A percentile compares a stretch with the other conserved stretches of the same genome.
phyloP scores from a whole-genome alignment of 2,329 filamentous ascomycete genomes.

The Byssochlamys sp. region DNA sequence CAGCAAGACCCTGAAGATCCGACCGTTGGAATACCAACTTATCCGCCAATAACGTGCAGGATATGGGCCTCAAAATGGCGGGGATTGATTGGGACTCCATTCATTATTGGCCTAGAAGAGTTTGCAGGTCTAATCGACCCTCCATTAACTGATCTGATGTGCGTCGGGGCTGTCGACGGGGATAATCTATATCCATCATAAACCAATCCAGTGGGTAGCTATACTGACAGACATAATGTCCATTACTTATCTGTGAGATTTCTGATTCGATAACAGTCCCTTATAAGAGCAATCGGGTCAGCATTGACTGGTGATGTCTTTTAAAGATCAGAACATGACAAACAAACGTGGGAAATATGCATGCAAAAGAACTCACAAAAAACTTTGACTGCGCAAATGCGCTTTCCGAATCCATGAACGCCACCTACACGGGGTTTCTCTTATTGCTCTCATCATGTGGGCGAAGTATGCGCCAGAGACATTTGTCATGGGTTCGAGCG shows the following conservation, averaged over 20 bases:
- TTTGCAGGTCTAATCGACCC: slow-evolving; percentile 41
- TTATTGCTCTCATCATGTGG: slow-evolving; percentile 51
- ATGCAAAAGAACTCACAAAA: slow-evolving; percentile 47
- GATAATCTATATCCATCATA: slow-evolving; percentile 57
- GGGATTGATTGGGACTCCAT: slow-evolving; percentile 51
- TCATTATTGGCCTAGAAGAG: slow-evolving; percentile 52
- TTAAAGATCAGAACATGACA: slow-evolving; percentile 52
- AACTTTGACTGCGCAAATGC: slow-evolving; percentile 49
- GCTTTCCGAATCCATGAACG: slow-evolving; percentile 54
- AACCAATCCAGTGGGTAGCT: slow-evolving; percentile 39
- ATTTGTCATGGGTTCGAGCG: slow-evolving; percentile 46
- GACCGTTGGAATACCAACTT: slow-evolving; percentile 42
- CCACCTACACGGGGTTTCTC: slow-evolving; percentile 55
- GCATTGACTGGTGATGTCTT: slow-evolving; percentile 47
- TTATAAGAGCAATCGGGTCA: slow-evolving; percentile 26
- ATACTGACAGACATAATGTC: too few species aligned
- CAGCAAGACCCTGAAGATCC: slow-evolving; percentile 38
- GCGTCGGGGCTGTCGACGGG: slow-evolving; percentile 49
- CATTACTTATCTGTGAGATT: too few species aligned
- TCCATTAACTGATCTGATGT: slow-evolving; percentile 43
- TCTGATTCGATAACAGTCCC: too few species aligned
- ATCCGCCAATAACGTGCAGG: slow-evolving; percentile 37
- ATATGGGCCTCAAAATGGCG: slow-evolving; percentile 58
- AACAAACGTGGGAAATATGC: slow-evolving; percentile 41
- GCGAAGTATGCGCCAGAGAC: slow-evolving; percentile 48